Conservation (phyloP, 306 rosid genomes). For the Prunus campanulata region DNA sequence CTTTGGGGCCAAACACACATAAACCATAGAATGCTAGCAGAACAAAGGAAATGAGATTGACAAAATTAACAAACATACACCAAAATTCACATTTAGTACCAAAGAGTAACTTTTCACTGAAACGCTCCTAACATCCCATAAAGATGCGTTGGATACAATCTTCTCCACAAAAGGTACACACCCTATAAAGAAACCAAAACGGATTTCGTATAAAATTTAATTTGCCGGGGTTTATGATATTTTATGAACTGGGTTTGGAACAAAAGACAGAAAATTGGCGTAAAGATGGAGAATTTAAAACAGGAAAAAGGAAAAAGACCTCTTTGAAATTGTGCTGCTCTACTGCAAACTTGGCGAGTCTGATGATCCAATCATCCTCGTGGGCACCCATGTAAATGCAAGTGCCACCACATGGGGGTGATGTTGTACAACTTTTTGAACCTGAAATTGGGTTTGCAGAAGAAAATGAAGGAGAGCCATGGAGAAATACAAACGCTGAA, state of each 20-base stretch:
- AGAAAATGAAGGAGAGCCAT: neutral
- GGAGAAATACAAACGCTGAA: neutral
- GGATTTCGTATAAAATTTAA: neutral
- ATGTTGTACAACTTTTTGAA: neutral
- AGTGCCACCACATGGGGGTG: slow-evolving; percentile 3
- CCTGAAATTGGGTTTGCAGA: neutral
- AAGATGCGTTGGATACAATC: neutral
- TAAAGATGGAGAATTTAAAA: neutral
- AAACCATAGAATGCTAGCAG: no score
- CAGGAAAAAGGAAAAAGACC: slow-evolving; percentile 1
- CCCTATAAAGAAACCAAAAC: neutral
- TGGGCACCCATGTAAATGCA: neutral
- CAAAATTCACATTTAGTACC: neutral
- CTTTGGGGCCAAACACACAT: neutral
- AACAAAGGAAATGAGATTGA: neutral
- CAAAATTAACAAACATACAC: neutral
- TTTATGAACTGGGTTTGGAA: neutral
- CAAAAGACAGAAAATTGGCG: neutral
- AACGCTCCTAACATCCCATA: no score
- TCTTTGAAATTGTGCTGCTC: slow-evolving; percentile 1
- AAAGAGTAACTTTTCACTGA: no score
- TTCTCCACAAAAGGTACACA: neutral
- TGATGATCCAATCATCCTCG: slow-evolving; percentile 3
- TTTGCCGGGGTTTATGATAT: neutral
- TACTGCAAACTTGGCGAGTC: neutral